phyloP scores from a whole-genome alignment of 176 grass and related monocot species.

The Phyllostachys edulis region DNA sequence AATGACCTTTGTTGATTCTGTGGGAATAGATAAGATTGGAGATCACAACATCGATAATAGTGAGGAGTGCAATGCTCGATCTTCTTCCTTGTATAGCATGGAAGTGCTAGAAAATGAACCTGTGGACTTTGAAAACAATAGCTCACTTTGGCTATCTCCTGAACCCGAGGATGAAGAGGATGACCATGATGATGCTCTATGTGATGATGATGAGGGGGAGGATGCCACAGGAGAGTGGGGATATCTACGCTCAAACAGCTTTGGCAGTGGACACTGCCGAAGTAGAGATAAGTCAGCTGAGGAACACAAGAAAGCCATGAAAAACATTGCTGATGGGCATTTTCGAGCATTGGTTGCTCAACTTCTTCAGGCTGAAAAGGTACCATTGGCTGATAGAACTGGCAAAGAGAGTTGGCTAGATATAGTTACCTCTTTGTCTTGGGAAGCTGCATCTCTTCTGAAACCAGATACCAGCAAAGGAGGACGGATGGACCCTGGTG shows the following conservation, averaged over 20 bases:
- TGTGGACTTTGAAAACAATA: conserved; percentile 89
- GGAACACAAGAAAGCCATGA: conserved; percentile 97
- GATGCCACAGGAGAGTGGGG: conserved; percentile 81
- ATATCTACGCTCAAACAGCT: conserved; percentile 79
- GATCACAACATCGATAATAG: conserved; percentile 51
- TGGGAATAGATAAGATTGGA: conserved; percentile 53
- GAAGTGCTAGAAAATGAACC: conserved; percentile 69
- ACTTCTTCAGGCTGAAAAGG: conserved; percentile 80
- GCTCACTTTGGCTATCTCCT: conserved; percentile 73
- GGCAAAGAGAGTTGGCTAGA: conserved; percentile 82
- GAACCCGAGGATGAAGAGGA: conserved; percentile 95
- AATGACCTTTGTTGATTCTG: conserved; percentile 29
- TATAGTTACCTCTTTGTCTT: conserved; percentile 90
- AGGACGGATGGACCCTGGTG: conserved; percentile 94
- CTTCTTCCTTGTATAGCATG: conserved; percentile 78
- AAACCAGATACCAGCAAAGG: conserved; percentile 98
- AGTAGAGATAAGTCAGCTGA: conserved; percentile 84
- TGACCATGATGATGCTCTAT: conserved; percentile 56
- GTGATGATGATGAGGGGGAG: conserved; percentile 79
- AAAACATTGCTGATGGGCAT: conserved; percentile 84
- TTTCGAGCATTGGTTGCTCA: conserved; percentile 92
- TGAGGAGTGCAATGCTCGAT: conserved; percentile 63
- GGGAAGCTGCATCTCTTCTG: conserved; percentile 91
- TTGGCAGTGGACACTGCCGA: conserved; percentile 68
- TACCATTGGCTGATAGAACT: conserved; percentile 51